Evolutionary conservation across 139 green algal species (phyloP).

Genomic region (Microglena sp.): DNA sequence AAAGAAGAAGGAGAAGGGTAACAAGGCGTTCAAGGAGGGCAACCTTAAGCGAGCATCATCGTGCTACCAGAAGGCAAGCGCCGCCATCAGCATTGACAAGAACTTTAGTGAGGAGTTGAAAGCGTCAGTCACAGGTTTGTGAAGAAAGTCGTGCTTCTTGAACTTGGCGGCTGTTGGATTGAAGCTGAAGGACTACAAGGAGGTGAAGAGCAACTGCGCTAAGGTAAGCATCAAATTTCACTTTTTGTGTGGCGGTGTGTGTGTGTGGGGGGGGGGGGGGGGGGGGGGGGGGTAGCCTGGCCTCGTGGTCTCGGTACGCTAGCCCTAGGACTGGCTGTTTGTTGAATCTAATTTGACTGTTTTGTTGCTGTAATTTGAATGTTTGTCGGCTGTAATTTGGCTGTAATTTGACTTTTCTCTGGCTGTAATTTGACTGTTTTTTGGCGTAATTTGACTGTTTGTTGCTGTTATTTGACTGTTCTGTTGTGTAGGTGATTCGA

Average conservation of each 20-base stretch:
- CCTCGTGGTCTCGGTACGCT: too few species aligned
- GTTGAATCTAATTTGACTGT: too few species aligned
- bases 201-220: constrained; percentile 39
- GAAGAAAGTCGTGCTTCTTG: constrained; percentile 52
- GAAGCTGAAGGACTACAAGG: constrained; percentile 57
- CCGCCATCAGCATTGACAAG: constrained; percentile 50
- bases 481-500: too few species aligned
- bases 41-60: constrained; percentile 49
- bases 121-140: constrained; percentile 33
- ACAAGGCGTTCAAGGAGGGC: constrained; percentile 78
- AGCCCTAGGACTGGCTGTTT: too few species aligned
- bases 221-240: too few species aligned
- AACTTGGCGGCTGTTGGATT: constrained; percentile 81
- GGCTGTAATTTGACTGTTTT: too few species aligned
- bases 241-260: neutral
- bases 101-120: constrained; percentile 49
- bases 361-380: too few species aligned
- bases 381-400: too few species aligned
- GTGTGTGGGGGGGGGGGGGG: neutral
- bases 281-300: neutral
- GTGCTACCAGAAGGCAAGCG: constrained; percentile 33
- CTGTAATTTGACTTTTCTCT: too few species aligned
- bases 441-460: too few species aligned
- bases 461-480: too few species aligned
- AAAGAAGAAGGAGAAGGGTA: constrained; percentile 81